A percentile compares a stretch with the other conserved stretches of the same genome.
Evolutionary conservation across 1,284 basidiomycete genomes (phyloP).

Genomic region (Wallemia hederae): DNA sequence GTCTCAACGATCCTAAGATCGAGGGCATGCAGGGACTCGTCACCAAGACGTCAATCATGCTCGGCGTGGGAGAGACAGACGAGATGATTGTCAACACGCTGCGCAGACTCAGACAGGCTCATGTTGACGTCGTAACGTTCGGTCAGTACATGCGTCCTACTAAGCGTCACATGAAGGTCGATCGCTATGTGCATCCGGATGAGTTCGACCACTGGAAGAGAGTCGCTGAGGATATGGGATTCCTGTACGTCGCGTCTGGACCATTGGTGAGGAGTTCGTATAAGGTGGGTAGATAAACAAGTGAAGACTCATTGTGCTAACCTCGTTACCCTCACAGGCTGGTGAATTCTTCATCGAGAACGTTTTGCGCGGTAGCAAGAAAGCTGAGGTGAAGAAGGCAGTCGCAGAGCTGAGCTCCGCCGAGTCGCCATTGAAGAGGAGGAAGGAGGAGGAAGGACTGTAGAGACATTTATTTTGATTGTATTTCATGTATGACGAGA

Average conservation of each 20-base stretch:
- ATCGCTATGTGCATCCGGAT: conserved; percentile 71
- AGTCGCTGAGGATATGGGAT: conserved; percentile 71
- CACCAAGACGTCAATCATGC: conserved; percentile 97
- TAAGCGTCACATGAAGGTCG: conserved; percentile 96
- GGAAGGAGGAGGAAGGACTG: background rate
- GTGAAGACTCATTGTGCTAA: conserved; percentile 3
- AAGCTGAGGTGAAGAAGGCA: conserved; percentile 12
- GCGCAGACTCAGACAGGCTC: conserved; percentile 47
- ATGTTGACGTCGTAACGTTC: conserved; percentile 95
- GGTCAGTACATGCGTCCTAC: conserved; percentile 99
- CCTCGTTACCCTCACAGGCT: conserved; percentile 23
- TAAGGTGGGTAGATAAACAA: conserved; percentile 30
- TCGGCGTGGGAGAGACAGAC: conserved; percentile 75
- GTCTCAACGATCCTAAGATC: conserved; percentile 49
- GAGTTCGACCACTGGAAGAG: conserved; percentile 82
- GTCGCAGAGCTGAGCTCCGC: background rate
- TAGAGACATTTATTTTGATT: no score
- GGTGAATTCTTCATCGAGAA: conserved; percentile 82
- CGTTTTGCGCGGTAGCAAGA: conserved; percentile 26
- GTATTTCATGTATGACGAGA: no score
- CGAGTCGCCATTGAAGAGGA: background rate
- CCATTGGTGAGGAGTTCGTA: conserved; percentile 88
- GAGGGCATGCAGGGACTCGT: conserved; percentile 56
- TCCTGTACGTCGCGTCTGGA: conserved; percentile 89
- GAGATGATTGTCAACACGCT: conserved; percentile 61